Base-by-base conservation (phyloP, 352 stramenopile genomes). In the Globisporangium emineosum region DNA sequence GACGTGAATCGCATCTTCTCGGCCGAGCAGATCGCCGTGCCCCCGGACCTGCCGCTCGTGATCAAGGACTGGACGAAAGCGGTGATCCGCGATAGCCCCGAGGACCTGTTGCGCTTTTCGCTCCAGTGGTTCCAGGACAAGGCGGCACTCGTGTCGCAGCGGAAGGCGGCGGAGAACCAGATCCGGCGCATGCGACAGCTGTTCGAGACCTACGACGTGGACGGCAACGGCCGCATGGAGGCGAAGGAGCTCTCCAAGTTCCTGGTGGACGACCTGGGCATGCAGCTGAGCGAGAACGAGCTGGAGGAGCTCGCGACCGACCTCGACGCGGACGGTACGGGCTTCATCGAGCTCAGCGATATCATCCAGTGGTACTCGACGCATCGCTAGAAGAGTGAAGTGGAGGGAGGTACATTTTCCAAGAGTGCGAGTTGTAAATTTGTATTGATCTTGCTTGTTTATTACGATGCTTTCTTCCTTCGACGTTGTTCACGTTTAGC, bases 1-100 rank as follows among this genome's bases (percentile, higher is more conserved):
- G 89, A 97, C 63, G 86, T 94, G 71, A 97, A 96, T 66, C 85
- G 90, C 55, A 97, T 98, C 53, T 98, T 97, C 67, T 93, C 79
- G 50, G 90, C 90, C 9, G 90, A 98, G 73, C 91, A 98, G 68
- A 97, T 97, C 66, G 86, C 81, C 0, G 89, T 97, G 69, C 83
- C 88, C 9, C 78, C 88, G 0, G 91, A 97, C 43, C 76, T 98
- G 13, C 89, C 90, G 29, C 67, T 78, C 6, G 77, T 97, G 53
- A 72, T 97, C 37, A 97, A 97, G 66, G 87, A 97, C 62, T 97
- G 90, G 83, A 93, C 90, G 6, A 98, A 97, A 74, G 87, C 83
- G 3, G 80, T 97, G 66, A 95, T 97, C 56, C 77, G 80, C 2
- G 81, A 84, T 40, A 83, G 90, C 49, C 88, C 90, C 1, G 62